Percentiles rank a stretch among this genome's conserved stretches.
These are phyloP conservation scores for Veloboletus limbatus DNA, from an alignment of 1,284 basidiomycete species.

Conservation along the genomic window DNA sequence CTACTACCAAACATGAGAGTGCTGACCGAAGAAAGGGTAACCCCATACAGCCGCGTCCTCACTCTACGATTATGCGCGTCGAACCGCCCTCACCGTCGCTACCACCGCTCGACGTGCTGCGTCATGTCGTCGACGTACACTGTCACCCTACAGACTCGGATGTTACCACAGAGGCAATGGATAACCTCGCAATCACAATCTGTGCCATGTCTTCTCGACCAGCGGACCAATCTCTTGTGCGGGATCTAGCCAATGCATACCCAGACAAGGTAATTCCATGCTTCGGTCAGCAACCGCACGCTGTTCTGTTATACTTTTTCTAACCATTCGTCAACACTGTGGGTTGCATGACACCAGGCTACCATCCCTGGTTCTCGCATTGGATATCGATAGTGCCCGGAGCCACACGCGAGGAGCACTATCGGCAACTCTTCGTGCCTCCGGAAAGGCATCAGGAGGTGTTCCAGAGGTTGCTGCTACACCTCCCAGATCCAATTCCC, in stretches of 20 bases:
- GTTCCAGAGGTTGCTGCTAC: slow-evolving; percentile 51
- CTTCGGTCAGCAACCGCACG: slow-evolving; percentile 53
- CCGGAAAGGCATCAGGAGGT: slow-evolving; percentile 35
- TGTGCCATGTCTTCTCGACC: slow-evolving; percentile 72
- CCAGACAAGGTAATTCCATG: slow-evolving; percentile 70
- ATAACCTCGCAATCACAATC: slow-evolving; percentile 55
- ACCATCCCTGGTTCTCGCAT: slow-evolving; percentile 84
- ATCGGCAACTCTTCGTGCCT: slow-evolving; percentile 54
- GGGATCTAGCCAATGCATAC: slow-evolving; percentile 52
- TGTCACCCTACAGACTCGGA: slow-evolving; percentile 77
- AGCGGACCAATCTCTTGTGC: slow-evolving; percentile 63
- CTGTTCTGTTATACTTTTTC: slow-evolving; percentile 6
- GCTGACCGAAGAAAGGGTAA: background rate
- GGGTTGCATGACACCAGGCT: slow-evolving; percentile 45
- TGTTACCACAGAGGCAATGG: slow-evolving; percentile 45
- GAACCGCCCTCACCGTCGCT: too few relatives aligned
- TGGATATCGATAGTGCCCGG: slow-evolving; percentile 50
- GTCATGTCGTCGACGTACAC: slow-evolving; percentile 72
- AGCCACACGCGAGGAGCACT: slow-evolving; percentile 62
- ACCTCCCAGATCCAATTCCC: slow-evolving; percentile 61
- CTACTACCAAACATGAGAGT: slow-evolving; percentile 19
- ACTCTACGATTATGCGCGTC: too few relatives aligned
- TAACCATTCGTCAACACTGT: slow-evolving; percentile 10
- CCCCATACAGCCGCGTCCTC: too few relatives aligned
- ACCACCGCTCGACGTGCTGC: slow-evolving; percentile 44